Conservation (phyloP, 2,329 filamentous ascomycete species). For the Dendryphion nanum region DNA sequence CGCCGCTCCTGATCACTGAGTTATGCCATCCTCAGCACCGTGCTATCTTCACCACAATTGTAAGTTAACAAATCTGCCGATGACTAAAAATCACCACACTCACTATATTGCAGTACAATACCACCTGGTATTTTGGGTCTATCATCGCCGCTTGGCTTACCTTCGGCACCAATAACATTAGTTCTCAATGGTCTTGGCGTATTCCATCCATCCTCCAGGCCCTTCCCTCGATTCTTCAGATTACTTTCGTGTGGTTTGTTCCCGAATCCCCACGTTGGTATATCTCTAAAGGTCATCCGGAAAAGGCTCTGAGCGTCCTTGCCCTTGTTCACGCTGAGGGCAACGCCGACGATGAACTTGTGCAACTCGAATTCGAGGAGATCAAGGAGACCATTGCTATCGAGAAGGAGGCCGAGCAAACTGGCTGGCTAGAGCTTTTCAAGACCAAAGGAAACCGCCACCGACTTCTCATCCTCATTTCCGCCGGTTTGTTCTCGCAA, state of each 20-base stretch:
- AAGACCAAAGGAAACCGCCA: slow-evolving; percentile 54
- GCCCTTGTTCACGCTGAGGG: slow-evolving; percentile 62
- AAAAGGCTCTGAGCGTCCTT: slow-evolving; percentile 59
- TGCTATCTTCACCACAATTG: slow-evolving; percentile 27
- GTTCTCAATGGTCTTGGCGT: slow-evolving; percentile 49
- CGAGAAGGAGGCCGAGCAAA: slow-evolving; percentile 48
- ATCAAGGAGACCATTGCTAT: slow-evolving; percentile 50
- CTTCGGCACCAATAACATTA: slow-evolving; percentile 29
- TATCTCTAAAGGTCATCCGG: slow-evolving; percentile 59
- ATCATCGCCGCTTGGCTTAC: slow-evolving; percentile 53
- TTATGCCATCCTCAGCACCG: slow-evolving; percentile 40
- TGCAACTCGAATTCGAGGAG: slow-evolving; percentile 51
- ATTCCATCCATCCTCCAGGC: slow-evolving; percentile 56
- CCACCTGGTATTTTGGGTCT: slow-evolving; percentile 57
- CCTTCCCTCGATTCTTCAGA: slow-evolving; percentile 42
- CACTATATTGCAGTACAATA: slow-evolving; percentile 10
- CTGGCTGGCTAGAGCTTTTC: slow-evolving; percentile 46
- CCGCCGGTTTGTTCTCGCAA: slow-evolving; percentile 57
- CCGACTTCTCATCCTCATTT: slow-evolving; percentile 54
- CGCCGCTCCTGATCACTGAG: slow-evolving; percentile 43
- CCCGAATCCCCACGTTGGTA: slow-evolving; percentile 65
- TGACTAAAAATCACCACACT: not conserved
- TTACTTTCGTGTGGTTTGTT: slow-evolving; percentile 40
- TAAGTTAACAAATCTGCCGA: slow-evolving; percentile 7
- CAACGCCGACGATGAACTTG: slow-evolving; percentile 36